Base-by-base conservation (phyloP, 179 eudicot species). In the Silene vulgaris region DNA sequence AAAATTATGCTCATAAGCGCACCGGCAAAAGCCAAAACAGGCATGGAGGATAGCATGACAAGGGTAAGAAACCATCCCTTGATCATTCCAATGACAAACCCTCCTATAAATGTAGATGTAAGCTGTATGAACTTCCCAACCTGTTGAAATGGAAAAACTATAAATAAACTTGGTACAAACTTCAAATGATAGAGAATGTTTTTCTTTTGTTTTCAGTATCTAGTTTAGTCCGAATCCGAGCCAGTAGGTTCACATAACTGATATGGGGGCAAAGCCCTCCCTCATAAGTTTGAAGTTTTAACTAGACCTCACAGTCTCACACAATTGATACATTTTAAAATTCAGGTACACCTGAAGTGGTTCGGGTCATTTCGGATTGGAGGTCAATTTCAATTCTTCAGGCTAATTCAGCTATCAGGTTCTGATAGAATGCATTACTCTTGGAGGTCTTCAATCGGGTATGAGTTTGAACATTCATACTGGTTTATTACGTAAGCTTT, bases 31-130 rank as follows among this genome's bases (percentile, higher is more conserved):
- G 82, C 87, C 13, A 87, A 72, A 56, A 81, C 80, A 2, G 97
- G 97, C 66, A 91, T 82, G 40, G 82, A 77, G 67, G 89, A 77
- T 32, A 88, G 30, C 88, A 91, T 37, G 71, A 90, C 91, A 4
- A 91, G 81, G 23, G 97, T 85, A 52, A 91, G 95, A 60, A 86
- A 90, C 94, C 93, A 88, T 28, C 91, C 97, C 69, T 82, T 89
- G 26, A 79, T 74, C 29, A 89, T 85, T 57, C 92, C 95, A 50
- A 91, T 80, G 6, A 80, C 84, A 79, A 91, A 88, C 7, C 95
- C 97, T 77, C 95, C 92, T 0, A 90, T 56, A 80, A 91, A 91
- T 32, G 91, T 45, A 23, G 95, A 66, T 26, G 79, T 45, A 48
- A 87, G 63, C 76, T 87, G 91, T 74, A 88, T 78, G 75, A 87